Conservation (phyloP, 2,329 filamentous ascomycete species). For the Dothiorella sarmentorum region DNA sequence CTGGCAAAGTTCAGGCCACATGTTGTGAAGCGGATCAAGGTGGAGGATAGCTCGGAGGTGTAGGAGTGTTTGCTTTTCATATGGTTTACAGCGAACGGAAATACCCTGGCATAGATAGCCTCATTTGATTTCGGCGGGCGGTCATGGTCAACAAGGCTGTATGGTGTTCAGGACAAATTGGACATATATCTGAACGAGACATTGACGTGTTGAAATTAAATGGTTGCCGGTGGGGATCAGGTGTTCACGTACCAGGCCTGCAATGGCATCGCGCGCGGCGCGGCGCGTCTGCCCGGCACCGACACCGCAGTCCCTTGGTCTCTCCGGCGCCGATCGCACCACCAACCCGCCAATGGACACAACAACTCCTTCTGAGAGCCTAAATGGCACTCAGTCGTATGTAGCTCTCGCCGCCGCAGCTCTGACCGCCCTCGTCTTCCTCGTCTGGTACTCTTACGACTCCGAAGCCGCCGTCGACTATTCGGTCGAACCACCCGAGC, state of each 20-base stretch:
- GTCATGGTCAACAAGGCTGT: too few species aligned
- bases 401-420: neutral
- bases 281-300: slow-evolving; percentile 5
- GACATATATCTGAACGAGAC: neutral
- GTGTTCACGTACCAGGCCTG: neutral
- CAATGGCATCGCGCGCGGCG: neutral
- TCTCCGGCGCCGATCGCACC: neutral
- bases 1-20: neutral
- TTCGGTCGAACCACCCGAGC: slow-evolving; percentile 59
- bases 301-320: neutral
- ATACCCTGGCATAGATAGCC: too few species aligned
- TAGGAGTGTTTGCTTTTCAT: neutral
- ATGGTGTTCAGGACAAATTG: too few species aligned
- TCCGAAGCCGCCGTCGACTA: slow-evolving; percentile 54
- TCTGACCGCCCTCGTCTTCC: slow-evolving; percentile 2
- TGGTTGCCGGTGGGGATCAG: neutral
- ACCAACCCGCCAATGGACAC: slow-evolving; percentile 8
- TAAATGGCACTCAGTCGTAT: neutral
- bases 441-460: slow-evolving; percentile 17
- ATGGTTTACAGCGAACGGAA: neutral
- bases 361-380: neutral
- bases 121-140: too few species aligned
- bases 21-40: neutral
- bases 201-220: neutral
- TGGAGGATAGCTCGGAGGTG: neutral